These are phyloP conservation scores for Pyrenochaeta sp. DNA, from an alignment of 2,329 filamentous ascomycete genomes.

Conservation along the genomic window DNA sequence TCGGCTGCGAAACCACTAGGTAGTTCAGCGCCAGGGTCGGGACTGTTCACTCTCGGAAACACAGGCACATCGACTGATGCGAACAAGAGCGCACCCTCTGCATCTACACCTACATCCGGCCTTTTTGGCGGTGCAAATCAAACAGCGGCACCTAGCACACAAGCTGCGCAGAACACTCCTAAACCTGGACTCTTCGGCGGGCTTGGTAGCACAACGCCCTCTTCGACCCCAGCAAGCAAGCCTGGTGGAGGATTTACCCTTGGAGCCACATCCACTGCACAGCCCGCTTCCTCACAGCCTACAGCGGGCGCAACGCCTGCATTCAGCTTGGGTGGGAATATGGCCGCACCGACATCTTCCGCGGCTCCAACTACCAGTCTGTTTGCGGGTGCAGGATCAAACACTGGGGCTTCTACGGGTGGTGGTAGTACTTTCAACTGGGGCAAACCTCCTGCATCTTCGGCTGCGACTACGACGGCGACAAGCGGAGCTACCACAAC, in stretches of 20 bases:
- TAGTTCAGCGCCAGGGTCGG: slow-evolving; percentile 27
- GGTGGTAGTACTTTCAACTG: slow-evolving; percentile 26
- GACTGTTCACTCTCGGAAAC: slow-evolving; percentile 34
- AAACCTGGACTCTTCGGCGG: slow-evolving; percentile 41
- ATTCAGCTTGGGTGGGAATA: slow-evolving; percentile 34
- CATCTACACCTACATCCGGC: slow-evolving; percentile 27
- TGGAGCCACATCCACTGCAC: slow-evolving; percentile 36
- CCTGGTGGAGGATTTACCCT: slow-evolving; percentile 33
- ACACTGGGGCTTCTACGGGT: slow-evolving; percentile 19
- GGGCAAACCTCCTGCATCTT: slow-evolving; percentile 20
- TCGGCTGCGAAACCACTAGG: slow-evolving; percentile 33
- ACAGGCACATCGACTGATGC: slow-evolving; percentile 39
- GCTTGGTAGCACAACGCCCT: slow-evolving; percentile 38
- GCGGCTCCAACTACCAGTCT: slow-evolving; percentile 28
- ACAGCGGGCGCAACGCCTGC: slow-evolving; percentile 21
- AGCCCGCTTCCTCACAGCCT: slow-evolving; percentile 35
- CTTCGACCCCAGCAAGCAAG: slow-evolving; percentile 42
- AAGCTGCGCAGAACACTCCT: slow-evolving; percentile 42
- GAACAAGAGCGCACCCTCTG: slow-evolving; percentile 40
- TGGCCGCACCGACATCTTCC: slow-evolving; percentile 31
- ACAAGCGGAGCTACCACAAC: slow-evolving; percentile 28
- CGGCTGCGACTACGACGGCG: slow-evolving; percentile 28
- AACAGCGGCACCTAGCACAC: slow-evolving; percentile 40
- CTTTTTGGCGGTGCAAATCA: slow-evolving; percentile 34
- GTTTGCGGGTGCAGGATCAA: slow-evolving; percentile 27